phyloP scores from a whole-genome alignment of 345 rosid species.

The Orychophragmus violaceus region DNA sequence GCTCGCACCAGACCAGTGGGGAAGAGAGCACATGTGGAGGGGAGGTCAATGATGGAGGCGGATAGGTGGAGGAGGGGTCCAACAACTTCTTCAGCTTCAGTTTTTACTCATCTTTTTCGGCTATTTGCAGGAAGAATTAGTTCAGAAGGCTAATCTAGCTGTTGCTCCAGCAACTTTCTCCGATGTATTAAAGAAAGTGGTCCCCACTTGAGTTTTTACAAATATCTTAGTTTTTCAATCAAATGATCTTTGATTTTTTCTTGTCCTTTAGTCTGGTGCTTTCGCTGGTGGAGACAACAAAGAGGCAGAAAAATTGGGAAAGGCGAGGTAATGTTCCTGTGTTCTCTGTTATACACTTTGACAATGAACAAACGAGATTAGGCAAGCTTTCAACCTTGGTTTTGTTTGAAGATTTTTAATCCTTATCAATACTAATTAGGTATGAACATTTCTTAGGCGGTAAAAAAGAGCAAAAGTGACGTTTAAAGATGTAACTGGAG shows the following conservation, averaged over 20 bases:
- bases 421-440: constrained; percentile 29
- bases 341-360: not conserved
- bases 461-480: constrained; percentile 39
- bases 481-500: constrained; percentile 37
- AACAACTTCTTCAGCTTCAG: too few relatives aligned
- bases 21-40: too few relatives aligned
- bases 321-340: constrained; percentile 38
- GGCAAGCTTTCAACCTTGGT: not conserved
- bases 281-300: constrained; percentile 42
- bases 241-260: not conserved
- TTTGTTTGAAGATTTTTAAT: too few relatives aligned
- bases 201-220: not conserved
- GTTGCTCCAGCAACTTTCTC: too few relatives aligned
- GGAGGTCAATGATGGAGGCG: too few relatives aligned
- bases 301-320: constrained; percentile 33
- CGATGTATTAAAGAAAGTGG: too few relatives aligned
- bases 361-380: not conserved
- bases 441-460: constrained; percentile 74
- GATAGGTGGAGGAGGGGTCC: too few relatives aligned
- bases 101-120: too few relatives aligned
- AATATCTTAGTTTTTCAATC: not conserved
- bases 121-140: too few relatives aligned
- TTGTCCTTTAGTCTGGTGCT: constrained; percentile 42
- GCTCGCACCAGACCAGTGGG: too few relatives aligned
- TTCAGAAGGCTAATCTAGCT: too few relatives aligned